A percentile compares a stretch with the other conserved stretches of the same genome.
phyloP scores from a whole-genome alignment of 306 rosid genomes.

The Quercus parvula region DNA sequence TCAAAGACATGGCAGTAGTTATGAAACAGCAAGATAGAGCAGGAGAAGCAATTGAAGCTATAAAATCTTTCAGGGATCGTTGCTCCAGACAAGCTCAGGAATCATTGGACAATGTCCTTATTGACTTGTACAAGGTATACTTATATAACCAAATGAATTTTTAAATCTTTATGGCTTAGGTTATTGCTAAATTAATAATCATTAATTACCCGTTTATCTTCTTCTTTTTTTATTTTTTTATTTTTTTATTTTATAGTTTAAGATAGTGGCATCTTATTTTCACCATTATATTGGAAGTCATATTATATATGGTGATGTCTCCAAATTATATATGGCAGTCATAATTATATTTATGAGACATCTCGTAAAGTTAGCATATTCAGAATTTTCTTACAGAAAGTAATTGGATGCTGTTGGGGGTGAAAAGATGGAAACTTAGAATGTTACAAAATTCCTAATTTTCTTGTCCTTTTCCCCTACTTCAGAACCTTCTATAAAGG shows the following conservation, averaged over 20 bases:
- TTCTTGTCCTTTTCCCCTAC: not conserved
- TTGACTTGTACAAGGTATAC: conserved; percentile 84
- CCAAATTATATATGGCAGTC: too few species aligned
- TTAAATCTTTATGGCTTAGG: not conserved
- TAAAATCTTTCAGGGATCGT: conserved; percentile 55
- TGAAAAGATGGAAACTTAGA: not conserved
- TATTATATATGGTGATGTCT: too few species aligned
- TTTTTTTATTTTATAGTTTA: not conserved
- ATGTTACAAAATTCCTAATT: not conserved
- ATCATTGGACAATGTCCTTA: conserved; percentile 83
- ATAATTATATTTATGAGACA: not conserved
- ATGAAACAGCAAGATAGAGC: conserved; percentile 85
- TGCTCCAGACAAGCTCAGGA: conserved; percentile 93
- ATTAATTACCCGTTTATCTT: not conserved
- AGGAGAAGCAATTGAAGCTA: conserved; percentile 91
- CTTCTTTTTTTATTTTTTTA: too few species aligned
- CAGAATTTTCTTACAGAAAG: too few species aligned
- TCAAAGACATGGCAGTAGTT: conserved; percentile 93
- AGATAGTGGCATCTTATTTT: not conserved
- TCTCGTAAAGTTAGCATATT: not conserved
- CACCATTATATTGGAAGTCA: too few species aligned
- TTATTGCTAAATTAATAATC: not conserved
- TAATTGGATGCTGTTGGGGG: not conserved
- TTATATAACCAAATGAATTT: not conserved
- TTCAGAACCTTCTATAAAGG: not conserved